Base-by-base conservation (phyloP, 2,329 filamentous ascomycete genomes). In the Blastomyces gilchristii region DNA sequence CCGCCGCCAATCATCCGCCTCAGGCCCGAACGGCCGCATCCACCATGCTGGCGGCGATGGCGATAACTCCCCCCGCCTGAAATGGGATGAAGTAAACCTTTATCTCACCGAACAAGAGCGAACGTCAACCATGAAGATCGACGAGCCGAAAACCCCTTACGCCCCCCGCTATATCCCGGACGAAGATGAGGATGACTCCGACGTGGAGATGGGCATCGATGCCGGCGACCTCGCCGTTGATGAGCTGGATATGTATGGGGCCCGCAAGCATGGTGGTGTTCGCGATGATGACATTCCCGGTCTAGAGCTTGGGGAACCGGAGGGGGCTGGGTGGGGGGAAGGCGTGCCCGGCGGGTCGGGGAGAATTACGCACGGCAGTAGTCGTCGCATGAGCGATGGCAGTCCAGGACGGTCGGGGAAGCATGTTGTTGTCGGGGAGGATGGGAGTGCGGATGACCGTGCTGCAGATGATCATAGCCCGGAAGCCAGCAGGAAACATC, bases 31-130 rank as follows among this genome's bases (percentile, higher is more conserved):
- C 31, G 45, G 45, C 47, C 74, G 78, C 65, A 78, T 80, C 43
- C 75, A 79, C 56, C 80, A 83, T 52, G 75, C 80, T 50, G 18
- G 18, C 7, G 41, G 14, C 18, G 47, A 50, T 22, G 83, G 85
- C 60, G 82, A 85, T 58, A 82, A 81, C 63, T 87, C 84, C 64
- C 88, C 89, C 66, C 87, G 91, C 66, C 82, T 99, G 69, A 96
- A 97, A 79, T 99, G 94, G 94, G 94, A 99, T 76, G 94, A 99
- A 80, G 94, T 90, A 56, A 99, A 99, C 73, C 83, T 99, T 41
- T 99, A 97, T 78, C 83, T 99, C 61, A 94, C 94, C 8, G 94
- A 99, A 79, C 93, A 97, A 77, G 91, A 97, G 77, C 92, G 90
- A 77, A 91, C 87, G 64, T 88, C 89, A 66, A 97, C 92, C 64